phyloP scores from a whole-genome alignment of 2,329 filamentous ascomycete species.

The Laburnicola sp. region DNA sequence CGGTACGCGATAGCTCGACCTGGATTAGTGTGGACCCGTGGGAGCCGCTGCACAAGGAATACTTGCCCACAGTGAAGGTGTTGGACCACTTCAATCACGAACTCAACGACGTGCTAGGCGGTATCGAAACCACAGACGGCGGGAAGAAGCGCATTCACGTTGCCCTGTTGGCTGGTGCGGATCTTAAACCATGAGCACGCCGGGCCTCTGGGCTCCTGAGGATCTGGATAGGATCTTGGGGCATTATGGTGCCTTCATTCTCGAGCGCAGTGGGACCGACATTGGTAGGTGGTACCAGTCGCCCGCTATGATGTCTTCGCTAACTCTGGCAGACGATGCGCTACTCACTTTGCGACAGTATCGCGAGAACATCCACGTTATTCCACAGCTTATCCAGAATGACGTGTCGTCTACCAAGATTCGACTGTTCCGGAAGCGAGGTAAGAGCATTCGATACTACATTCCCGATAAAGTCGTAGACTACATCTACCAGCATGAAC shows the following conservation, averaged over 20 bases:
- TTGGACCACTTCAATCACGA: conserved; percentile 90
- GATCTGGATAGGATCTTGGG: conserved; percentile 89
- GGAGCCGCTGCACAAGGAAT: conserved; percentile 83
- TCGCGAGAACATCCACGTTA: conserved; percentile 84
- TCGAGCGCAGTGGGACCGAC: conserved; percentile 87
- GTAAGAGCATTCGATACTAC: conserved; percentile 48
- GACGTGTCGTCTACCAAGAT: conserved; percentile 84
- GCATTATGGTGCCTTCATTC: conserved; percentile 79
- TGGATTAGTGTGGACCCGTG: conserved; percentile 49
- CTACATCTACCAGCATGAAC: conserved; percentile 46
- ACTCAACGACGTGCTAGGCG: conserved; percentile 77
- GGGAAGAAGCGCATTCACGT: conserved; percentile 70
- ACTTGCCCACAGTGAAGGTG: conserved; percentile 85
- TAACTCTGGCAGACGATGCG: conserved; percentile 65
- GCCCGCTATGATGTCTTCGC: neutral
- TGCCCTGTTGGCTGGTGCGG: conserved; percentile 74
- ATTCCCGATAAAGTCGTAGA: conserved; percentile 46
- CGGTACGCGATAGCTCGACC: conserved; percentile 66
- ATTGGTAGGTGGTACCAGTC: conserved; percentile 51
- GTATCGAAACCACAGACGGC: conserved; percentile 70
- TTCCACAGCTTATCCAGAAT: conserved; percentile 85
- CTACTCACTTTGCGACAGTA: conserved; percentile 78
- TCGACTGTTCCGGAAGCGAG: conserved; percentile 64
- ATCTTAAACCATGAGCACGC: conserved; percentile 57
- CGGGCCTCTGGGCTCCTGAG: conserved; percentile 74